Percentiles rank a stretch among this genome's conserved stretches.
These are phyloP conservation scores for Lasiosphaeria ovina DNA, from an alignment of 495 filamentous ascomycete genomes.

Conservation along the genomic window DNA sequence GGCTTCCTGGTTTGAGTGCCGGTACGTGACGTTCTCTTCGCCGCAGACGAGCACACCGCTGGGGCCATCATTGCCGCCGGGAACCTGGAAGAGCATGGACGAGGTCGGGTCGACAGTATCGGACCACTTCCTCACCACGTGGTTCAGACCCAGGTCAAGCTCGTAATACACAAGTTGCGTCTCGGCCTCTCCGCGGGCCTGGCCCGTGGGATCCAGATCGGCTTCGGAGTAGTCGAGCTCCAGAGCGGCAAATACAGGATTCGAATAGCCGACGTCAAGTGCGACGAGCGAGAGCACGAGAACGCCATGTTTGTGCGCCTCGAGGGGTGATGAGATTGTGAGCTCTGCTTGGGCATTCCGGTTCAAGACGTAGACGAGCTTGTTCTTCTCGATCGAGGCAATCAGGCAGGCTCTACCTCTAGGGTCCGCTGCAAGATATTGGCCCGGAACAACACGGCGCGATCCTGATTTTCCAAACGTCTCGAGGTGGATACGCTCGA, in stretches of 20 bases:
- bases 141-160: slow-evolving; percentile 92
- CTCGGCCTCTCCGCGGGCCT: slow-evolving; percentile 76
- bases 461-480: slow-evolving; percentile 98
- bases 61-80: slow-evolving; percentile 88
- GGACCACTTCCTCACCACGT: slow-evolving; percentile 93
- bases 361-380: slow-evolving; percentile 97
- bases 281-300: slow-evolving; percentile 83
- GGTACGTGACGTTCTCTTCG: slow-evolving; percentile 91
- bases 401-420: slow-evolving; percentile 94
- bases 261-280: slow-evolving; percentile 93
- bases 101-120: slow-evolving; percentile 90
- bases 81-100: slow-evolving; percentile 90
- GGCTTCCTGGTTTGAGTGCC: slow-evolving; percentile 85
- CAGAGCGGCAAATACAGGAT: slow-evolving; percentile 90
- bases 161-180: slow-evolving; percentile 96
- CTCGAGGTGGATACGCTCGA: slow-evolving; percentile 87
- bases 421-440: slow-evolving; percentile 91
- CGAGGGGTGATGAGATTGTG: slow-evolving; percentile 95
- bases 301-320: slow-evolving; percentile 94
- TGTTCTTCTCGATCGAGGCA: slow-evolving; percentile 96
- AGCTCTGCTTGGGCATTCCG: slow-evolving; percentile 90
- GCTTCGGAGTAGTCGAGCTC: slow-evolving; percentile 91
- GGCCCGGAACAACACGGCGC: slow-evolving; percentile 87
- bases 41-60: slow-evolving; percentile 94
- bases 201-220: slow-evolving; percentile 86